Evolutionary conservation across 768 basidiomycete genomes (phyloP).

Genomic region (Serendipita sp.): DNA sequence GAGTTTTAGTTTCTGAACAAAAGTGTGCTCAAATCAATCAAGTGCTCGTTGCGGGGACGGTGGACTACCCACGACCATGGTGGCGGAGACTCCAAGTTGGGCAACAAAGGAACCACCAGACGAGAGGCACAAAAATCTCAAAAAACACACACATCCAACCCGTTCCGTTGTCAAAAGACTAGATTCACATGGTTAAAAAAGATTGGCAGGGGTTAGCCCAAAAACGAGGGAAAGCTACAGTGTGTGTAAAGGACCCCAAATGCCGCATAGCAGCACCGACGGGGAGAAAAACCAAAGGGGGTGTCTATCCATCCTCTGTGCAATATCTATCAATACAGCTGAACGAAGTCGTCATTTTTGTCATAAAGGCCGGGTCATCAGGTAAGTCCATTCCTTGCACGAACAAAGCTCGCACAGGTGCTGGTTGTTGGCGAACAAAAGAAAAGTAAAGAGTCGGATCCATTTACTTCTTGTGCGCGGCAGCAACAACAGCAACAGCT

Average conservation of each 20-base stretch:
- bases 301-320: background rate
- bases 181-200: too few relatives aligned
- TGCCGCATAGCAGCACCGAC: background rate
- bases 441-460: background rate
- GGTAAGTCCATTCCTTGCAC: background rate
- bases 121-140: too few relatives aligned
- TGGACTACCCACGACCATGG: background rate
- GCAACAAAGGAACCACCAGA: too few relatives aligned
- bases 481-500: background rate
- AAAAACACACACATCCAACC: too few relatives aligned
- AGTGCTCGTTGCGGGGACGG: background rate
- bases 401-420: background rate
- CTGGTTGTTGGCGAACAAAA: background rate
- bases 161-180: too few relatives aligned
- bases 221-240: background rate
- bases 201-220: too few relatives aligned
- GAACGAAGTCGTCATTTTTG: background rate
- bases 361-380: background rate
- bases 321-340: background rate
- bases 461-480: background rate
- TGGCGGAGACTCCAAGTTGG: background rate
- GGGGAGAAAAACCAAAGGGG: background rate
- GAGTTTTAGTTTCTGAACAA: constrained; percentile 10
- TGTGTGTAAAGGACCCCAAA: background rate
- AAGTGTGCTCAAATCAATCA: background rate